Base-by-base conservation (phyloP, 768 basidiomycete species). In the Clitopilus passeckerianus region DNA sequence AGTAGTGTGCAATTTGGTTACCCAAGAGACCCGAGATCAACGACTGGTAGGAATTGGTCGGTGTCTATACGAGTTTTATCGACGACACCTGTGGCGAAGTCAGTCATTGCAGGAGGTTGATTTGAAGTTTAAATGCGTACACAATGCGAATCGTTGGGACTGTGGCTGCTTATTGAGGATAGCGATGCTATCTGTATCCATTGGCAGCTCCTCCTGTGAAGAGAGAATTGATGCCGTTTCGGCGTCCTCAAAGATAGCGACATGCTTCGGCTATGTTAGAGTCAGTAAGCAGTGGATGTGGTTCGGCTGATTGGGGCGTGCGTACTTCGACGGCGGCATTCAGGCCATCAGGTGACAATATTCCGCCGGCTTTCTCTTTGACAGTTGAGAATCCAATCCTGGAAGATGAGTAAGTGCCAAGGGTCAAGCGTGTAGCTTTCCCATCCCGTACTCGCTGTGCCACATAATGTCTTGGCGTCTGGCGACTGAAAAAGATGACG, bases 11-110 rank as follows among this genome's bases (percentile, higher is more conserved):
- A 50, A 18, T n/a, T n/a, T 18, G 34, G 1, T 8, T 44, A 35
- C 30, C 12, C 34, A 9, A 59, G 37, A 55, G 35, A 43, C 16
- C 59, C 59, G 14, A 59, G 18, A 23, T 59, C 59, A 33, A 59
- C 33, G 24, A 59, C 59, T 14, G 59, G 59, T 9, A 41, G 30
- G 33, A 54, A 59, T 44, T 53, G 50, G 34, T 59, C 53, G 16
- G 59, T 59, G 1, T 59, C 59, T 22, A 44, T 30, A 9, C 59
- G 34, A 41, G 59, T 57, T 10, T 23, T 24, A 30, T 57, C 56
- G 33, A 57, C 22, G 24, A 46, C 22, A 35, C 56, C 56, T 57
- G 0, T 18, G 15, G 23, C 22, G 22, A 27, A 30, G 6, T 41
- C 15, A 12, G 23, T 27, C n/a, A 37, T 8, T 44, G n/a, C 16